Evolutionary conservation across 148 eudicot genomes (phyloP).

Genomic region (Limonium bicolor): DNA sequence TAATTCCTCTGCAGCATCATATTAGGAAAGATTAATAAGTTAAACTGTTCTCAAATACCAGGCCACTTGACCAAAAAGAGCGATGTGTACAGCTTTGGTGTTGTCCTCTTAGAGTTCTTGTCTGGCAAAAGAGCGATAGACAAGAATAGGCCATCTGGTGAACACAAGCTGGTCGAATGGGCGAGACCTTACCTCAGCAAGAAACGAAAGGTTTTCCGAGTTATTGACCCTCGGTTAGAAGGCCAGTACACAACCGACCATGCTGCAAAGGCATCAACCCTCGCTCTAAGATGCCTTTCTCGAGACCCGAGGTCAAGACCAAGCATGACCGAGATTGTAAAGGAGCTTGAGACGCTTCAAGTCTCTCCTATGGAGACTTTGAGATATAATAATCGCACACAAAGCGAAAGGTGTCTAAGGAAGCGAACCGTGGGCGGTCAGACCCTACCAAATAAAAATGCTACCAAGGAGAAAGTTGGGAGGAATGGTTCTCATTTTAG

Average conservation of each 20-base stretch:
- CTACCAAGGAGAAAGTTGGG: too few relatives aligned
- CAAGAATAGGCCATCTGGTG: constrained; percentile 45
- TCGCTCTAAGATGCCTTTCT: constrained; percentile 57
- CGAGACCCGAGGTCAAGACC: constrained; percentile 59
- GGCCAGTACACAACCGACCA: constrained; percentile 50
- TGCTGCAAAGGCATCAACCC: constrained; percentile 30
- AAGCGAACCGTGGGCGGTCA: too few relatives aligned
- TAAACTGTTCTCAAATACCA: constrained; percentile 3
- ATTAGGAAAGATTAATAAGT: not conserved
- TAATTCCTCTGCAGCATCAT: not conserved
- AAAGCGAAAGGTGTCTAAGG: too few relatives aligned
- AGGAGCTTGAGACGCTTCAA: constrained; percentile 46
- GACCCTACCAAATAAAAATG: too few relatives aligned
- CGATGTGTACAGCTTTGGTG: constrained; percentile 84
- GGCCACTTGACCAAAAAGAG: constrained; percentile 75
- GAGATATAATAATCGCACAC: too few relatives aligned
- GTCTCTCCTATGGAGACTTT: too few relatives aligned
- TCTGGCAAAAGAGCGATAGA: constrained; percentile 71
- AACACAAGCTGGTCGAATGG: constrained; percentile 64
- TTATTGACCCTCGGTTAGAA: constrained; percentile 61
- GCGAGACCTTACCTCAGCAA: constrained; percentile 53
- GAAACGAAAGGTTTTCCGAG: constrained; percentile 42
- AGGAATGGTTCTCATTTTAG: too few relatives aligned
- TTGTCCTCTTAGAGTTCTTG: constrained; percentile 74
- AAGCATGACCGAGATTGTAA: constrained; percentile 48